Conservation (phyloP, 2,329 filamentous ascomycete genomes). For the Fusarium penzigii region DNA sequence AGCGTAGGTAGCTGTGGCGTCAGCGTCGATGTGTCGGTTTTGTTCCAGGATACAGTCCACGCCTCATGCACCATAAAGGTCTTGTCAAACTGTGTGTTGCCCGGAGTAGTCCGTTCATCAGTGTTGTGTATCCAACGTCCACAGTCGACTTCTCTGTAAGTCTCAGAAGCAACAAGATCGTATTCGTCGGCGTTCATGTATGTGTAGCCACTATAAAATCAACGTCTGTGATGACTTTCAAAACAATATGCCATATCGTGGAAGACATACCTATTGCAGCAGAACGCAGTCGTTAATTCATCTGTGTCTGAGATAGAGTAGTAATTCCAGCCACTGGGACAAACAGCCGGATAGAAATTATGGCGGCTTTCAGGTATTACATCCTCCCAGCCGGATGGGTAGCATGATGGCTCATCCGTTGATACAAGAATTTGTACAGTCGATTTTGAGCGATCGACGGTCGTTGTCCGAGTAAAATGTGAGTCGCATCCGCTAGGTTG, state of each 20-base stretch:
- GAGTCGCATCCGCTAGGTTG: slow-evolving; percentile 1
- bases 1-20: no score
- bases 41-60: no score
- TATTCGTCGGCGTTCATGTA: neutral
- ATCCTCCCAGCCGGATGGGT: slow-evolving; percentile 2
- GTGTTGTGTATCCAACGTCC: neutral
- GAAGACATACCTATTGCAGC: neutral
- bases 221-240: neutral
- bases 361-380: neutral
- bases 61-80: no score
- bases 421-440: neutral
- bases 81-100: neutral
- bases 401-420: neutral
- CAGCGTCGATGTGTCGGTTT: no score
- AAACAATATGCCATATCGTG: neutral
- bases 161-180: neutral
- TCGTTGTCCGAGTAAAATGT: neutral
- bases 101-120: neutral
- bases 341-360: neutral
- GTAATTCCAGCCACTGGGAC: neutral
- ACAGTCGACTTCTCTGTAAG: neutral
- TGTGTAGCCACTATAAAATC: neutral
- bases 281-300: neutral
- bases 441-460: neutral
- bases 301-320: neutral